Evolutionary conservation across 257 asterid genomes (phyloP).

Genomic region (Dorcoceras hygrometricum): DNA sequence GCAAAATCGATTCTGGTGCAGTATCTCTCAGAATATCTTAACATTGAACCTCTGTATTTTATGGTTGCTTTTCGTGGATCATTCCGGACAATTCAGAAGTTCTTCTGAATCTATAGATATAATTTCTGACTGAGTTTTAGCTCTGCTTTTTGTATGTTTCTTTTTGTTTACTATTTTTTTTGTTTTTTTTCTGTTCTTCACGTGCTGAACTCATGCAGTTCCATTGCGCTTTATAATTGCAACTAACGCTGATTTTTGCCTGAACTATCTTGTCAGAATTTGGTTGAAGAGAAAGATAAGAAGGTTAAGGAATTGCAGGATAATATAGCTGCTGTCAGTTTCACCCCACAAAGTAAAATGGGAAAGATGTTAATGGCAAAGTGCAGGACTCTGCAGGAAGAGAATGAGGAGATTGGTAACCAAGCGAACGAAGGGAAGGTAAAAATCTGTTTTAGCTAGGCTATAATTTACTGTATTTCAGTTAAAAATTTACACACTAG

Average conservation of each 20-base stretch:
- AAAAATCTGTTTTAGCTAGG: conserved; percentile 15
- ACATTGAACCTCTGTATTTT: too few species aligned
- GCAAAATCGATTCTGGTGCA: too few species aligned
- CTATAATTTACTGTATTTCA: neutral
- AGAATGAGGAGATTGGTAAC: conserved; percentile 95
- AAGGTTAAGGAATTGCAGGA: conserved; percentile 91
- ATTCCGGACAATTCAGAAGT: neutral
- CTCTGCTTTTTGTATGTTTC: neutral
- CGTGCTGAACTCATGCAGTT: neutral
- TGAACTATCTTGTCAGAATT: conserved; percentile 46
- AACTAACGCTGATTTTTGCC: conserved; percentile 14
- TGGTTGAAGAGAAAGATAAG: conserved; percentile 98
- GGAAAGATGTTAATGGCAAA: conserved; percentile 96
- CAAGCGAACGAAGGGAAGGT: conserved; percentile 99
- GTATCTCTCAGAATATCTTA: too few species aligned
- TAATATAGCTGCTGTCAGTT: conserved; percentile 82
- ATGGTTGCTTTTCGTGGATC: neutral
- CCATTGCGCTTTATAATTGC: conserved; percentile 5
- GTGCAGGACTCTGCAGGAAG: conserved; percentile 91
- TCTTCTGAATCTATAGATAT: neutral
- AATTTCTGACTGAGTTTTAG: conserved; percentile 1
- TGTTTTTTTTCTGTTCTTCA: neutral
- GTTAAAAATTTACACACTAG: neutral
- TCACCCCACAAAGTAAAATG: conserved; percentile 97
- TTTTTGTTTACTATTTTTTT: neutral